A percentile compares a stretch with the other conserved stretches of the same genome.
These are phyloP conservation scores for Neckera pumila DNA, from an alignment of 225 moss, liverwort and hornwort species.

Conservation along the genomic window DNA sequence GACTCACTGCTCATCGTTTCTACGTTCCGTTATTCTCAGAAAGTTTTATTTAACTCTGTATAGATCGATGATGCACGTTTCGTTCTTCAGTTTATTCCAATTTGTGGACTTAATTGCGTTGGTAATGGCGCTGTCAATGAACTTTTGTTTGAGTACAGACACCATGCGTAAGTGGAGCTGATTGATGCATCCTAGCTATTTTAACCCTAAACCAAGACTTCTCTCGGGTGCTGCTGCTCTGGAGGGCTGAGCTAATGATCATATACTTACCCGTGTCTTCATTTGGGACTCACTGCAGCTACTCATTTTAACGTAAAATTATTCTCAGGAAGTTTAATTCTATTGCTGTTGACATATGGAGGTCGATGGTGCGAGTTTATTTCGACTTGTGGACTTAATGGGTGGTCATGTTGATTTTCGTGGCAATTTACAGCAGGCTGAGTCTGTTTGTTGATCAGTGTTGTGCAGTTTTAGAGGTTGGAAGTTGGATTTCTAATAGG, in stretches of 20 bases:
- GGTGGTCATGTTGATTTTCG: background rate
- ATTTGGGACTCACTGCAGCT: background rate
- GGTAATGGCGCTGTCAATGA: background rate
- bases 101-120: background rate
- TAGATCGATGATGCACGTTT: background rate
- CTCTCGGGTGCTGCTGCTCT: conserved; percentile 32
- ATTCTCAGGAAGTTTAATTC: background rate
- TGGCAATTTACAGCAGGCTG: background rate
- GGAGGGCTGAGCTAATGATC: background rate
- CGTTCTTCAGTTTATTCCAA: background rate
- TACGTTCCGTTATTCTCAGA: background rate
- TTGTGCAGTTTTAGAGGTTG: background rate
- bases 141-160: background rate
- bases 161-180: background rate
- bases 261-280: background rate
- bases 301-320: background rate
- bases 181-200: background rate
- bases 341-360: background rate
- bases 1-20: background rate
- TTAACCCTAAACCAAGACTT: background rate
- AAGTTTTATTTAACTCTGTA: too few species aligned
- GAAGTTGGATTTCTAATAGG: background rate
- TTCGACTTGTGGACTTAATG: background rate
- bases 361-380: background rate
- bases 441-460: background rate